phyloP scores from a whole-genome alignment of 495 filamentous ascomycete species.

The Beverwykella pulmonaria region DNA sequence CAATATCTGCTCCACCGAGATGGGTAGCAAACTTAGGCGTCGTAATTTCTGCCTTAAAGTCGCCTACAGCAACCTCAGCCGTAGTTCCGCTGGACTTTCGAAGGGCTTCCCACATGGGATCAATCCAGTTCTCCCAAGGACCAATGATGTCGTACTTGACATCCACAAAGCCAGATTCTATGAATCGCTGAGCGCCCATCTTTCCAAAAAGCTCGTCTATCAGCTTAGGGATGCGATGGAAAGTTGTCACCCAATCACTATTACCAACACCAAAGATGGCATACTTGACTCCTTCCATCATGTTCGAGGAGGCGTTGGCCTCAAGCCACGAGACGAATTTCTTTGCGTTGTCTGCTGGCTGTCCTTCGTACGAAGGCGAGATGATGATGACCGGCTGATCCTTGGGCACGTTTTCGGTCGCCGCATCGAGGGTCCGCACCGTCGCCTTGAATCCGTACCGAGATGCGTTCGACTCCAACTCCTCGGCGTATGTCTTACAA shows the following conservation, averaged over 20 bases:
- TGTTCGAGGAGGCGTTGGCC: background rate
- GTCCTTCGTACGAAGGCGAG: constrained; percentile 23
- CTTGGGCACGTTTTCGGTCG: constrained; percentile 10
- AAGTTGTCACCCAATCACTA: constrained; percentile 23
- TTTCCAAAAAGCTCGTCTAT: constrained; percentile 26
- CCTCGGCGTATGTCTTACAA: constrained; percentile 25
- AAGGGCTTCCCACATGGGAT: constrained; percentile 19
- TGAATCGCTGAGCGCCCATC: constrained; percentile 17
- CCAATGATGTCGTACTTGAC: constrained; percentile 28
- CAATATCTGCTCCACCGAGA: constrained; percentile 7
- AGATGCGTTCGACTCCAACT: constrained; percentile 15
- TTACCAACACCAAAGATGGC: constrained; percentile 32
- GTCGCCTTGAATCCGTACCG: constrained; percentile 18
- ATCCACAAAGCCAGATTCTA: constrained; percentile 17
- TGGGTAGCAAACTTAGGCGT: constrained; percentile 10
- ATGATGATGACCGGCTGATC: constrained; percentile 27
- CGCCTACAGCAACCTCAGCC: background rate
- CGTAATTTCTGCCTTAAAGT: constrained; percentile 16
- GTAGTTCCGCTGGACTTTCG: constrained; percentile 5
- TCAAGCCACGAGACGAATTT: constrained; percentile 30
- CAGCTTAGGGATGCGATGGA: constrained; percentile 20
- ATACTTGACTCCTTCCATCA: constrained; percentile 22
- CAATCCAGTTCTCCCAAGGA: constrained; percentile 25
- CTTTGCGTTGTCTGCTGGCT: constrained; percentile 27
- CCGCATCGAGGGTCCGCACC: constrained; percentile 11